A percentile compares a stretch with the other conserved stretches of the same genome.
Conservation (phyloP, 352 stramenopile genomes). For the Phytopythium chamaehyphon region DNA sequence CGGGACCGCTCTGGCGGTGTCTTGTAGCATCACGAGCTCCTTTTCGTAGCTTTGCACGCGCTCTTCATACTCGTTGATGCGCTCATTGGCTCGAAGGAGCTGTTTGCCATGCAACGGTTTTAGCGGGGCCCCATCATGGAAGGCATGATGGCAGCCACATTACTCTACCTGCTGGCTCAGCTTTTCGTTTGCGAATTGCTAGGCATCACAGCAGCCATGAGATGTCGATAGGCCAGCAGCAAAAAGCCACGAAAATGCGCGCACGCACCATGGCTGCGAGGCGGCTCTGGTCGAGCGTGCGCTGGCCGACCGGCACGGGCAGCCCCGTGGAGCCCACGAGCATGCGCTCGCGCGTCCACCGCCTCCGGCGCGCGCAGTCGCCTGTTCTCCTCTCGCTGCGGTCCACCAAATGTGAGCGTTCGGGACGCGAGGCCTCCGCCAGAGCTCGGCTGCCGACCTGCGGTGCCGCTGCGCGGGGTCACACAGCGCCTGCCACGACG, state of each 20-base stretch:
- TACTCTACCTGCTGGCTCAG: conserved; percentile 52
- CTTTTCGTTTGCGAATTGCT: conserved; percentile 57
- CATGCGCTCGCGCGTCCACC: conserved; percentile 58
- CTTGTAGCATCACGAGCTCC: conserved; percentile 37
- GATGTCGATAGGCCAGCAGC: background rate
- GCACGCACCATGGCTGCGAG: conserved; percentile 30
- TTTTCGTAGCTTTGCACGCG: conserved; percentile 40
- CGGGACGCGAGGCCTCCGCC: background rate
- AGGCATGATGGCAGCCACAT: background rate
- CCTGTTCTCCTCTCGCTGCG: conserved; percentile 29
- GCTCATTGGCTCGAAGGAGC: conserved; percentile 43
- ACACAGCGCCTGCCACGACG: conserved; percentile 24
- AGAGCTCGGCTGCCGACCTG: conserved; percentile 14
- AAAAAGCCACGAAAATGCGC: background rate
- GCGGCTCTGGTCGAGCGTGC: conserved; percentile 27
- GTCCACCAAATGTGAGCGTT: background rate
- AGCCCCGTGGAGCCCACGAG: conserved; percentile 30
- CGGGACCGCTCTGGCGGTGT: conserved; percentile 20
- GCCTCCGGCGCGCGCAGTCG: conserved; percentile 39
- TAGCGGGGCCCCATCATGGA: background rate
- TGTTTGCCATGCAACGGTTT: conserved; percentile 10
- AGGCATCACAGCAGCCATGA: too few relatives aligned
- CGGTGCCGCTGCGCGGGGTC: conserved; percentile 17
- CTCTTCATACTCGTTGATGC: conserved; percentile 43
- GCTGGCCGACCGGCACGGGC: conserved; percentile 18